Evolutionary conservation across 2,329 filamentous ascomycete species (phyloP).

Genomic region (Sporothrix curviconia): DNA sequence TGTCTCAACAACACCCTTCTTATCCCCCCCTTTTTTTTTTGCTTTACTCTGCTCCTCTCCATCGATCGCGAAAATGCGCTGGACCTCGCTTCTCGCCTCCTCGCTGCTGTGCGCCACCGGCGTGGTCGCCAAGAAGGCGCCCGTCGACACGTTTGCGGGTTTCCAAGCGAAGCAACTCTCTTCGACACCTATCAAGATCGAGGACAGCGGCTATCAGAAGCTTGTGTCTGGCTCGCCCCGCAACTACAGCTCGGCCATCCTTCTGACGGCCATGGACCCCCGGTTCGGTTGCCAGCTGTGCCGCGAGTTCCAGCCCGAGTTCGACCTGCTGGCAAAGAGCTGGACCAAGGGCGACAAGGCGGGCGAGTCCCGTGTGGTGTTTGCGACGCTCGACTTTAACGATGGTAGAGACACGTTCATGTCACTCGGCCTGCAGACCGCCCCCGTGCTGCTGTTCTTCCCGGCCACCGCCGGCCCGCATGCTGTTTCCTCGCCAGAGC

Average conservation of each 20-base stretch:
- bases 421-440: conserved; percentile 89
- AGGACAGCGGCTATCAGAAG: conserved; percentile 67
- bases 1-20: no score
- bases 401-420: conserved; percentile 82
- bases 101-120: conserved; percentile 53
- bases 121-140: conserved; percentile 55
- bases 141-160: conserved; percentile 58
- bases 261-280: conserved; percentile 79
- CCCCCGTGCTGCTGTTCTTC: conserved; percentile 83
- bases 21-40: not conserved
- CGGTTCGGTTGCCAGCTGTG: conserved; percentile 83
- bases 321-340: conserved; percentile 76
- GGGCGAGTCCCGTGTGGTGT: conserved; percentile 65
- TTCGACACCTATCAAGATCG: conserved; percentile 66
- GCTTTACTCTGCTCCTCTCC: not conserved
- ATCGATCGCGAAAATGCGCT: conserved; percentile 54
- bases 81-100: conserved; percentile 57
- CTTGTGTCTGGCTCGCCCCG: conserved; percentile 67
- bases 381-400: conserved; percentile 79
- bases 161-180: conserved; percentile 63
- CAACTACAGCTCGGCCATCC: conserved; percentile 74
- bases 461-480: conserved; percentile 76
- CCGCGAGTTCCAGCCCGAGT: conserved; percentile 88
- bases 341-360: conserved; percentile 81
- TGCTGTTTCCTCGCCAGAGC: conserved; percentile 62